Evolutionary conservation across 768 basidiomycete genomes (phyloP).

Genomic region (Trametopsis cervina): DNA sequence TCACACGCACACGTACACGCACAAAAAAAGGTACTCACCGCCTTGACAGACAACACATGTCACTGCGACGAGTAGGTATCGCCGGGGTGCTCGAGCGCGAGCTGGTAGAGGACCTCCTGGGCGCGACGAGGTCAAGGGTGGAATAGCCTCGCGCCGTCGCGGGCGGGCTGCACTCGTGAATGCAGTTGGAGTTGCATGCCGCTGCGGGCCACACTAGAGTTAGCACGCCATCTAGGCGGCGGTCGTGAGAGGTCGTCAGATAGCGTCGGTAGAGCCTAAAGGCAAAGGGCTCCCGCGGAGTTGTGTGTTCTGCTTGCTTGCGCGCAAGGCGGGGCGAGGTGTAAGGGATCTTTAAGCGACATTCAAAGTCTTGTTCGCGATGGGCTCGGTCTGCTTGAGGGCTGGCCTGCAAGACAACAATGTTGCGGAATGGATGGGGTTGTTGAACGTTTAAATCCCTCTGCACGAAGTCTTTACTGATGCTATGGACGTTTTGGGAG

Average conservation of each 20-base stretch:
- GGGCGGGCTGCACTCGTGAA: constrained; percentile 24
- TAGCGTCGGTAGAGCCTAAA: constrained; percentile 64
- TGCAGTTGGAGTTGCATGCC: constrained; percentile 24
- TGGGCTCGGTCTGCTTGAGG: constrained; percentile 44
- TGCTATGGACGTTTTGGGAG: no score
- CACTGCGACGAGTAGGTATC: constrained; percentile 38
- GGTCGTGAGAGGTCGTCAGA: constrained; percentile 44
- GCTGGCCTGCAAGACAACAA: constrained; percentile 33
- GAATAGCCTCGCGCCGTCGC: constrained; percentile 49
- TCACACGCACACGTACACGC: background rate
- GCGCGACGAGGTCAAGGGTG: no score
- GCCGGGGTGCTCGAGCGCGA: constrained; percentile 52
- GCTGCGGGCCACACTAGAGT: constrained; percentile 47
- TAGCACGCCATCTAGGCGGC: constrained; percentile 62
- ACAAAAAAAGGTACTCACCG: constrained; percentile 31
- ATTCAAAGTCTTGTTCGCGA: constrained; percentile 68
- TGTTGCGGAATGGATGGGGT: no score
- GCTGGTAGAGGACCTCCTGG: constrained; percentile 48
- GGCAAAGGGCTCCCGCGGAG: constrained; percentile 24
- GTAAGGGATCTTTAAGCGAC: constrained; percentile 60
- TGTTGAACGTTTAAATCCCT: no score
- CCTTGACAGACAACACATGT: constrained; percentile 56
- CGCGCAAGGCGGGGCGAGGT: constrained; percentile 31
- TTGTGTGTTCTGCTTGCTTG: constrained; percentile 19
- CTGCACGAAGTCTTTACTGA: no score